Conservation (phyloP, 106 monocot species). For the Narthecium ossifragum region DNA sequence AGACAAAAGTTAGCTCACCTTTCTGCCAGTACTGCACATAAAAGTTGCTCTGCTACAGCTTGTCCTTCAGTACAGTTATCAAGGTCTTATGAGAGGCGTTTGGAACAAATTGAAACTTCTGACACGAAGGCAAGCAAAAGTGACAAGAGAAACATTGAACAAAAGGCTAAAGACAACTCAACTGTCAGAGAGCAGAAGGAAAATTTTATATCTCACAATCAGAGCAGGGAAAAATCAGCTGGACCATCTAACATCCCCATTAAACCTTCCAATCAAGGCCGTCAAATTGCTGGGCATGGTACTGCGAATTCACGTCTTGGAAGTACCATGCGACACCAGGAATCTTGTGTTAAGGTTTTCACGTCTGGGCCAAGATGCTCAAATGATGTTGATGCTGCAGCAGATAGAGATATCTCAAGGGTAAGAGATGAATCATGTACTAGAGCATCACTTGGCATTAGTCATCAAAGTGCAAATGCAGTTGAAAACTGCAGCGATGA, state of each 20-base stretch:
- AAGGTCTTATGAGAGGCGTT: conserved; percentile 11
- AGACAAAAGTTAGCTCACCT: conserved; percentile 1
- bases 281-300: no score
- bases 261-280: conserved; percentile 11
- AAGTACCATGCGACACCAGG: neutral
- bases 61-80: conserved; percentile 14
- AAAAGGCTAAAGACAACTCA: conserved; percentile 8
- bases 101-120: conserved; percentile 4
- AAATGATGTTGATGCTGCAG: conserved; percentile 7
- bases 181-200: conserved; percentile 6
- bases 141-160: conserved; percentile 19
- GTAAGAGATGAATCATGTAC: conserved; percentile 2
- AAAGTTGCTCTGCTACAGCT: conserved; percentile 2
- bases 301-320: conserved; percentile 1
- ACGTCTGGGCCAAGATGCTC: neutral
- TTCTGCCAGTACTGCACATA: conserved; percentile 9
- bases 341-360: conserved; percentile 11
- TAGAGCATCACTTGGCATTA: conserved; percentile 10
- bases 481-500: conserved; percentile 3
- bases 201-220: conserved; percentile 2
- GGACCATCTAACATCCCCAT: conserved; percentile 10
- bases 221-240: no score
- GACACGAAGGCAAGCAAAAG: conserved; percentile 9
- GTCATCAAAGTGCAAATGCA: neutral
- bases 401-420: conserved; percentile 4